These are phyloP conservation scores for Amanita pallidorosea DNA, from an alignment of 768 basidiomycete species.

Conservation along the genomic window DNA sequence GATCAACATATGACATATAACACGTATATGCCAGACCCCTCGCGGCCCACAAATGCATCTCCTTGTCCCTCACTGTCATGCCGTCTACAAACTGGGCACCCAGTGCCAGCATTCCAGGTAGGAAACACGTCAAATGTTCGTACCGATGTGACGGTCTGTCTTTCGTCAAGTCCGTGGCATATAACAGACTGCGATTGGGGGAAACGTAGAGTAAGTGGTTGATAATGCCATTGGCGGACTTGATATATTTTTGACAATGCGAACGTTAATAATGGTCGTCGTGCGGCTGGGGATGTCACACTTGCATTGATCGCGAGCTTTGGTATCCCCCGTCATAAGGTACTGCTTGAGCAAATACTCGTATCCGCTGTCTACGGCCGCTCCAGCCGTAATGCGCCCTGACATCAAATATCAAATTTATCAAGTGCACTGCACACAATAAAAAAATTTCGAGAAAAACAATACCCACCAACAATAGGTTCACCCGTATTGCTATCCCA, in stretches of 20 bases:
- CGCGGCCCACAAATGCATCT: constrained; percentile 61
- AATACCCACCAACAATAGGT: constrained; percentile 16
- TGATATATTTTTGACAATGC: constrained; percentile 30
- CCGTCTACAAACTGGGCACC: constrained; percentile 38
- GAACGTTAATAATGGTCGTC: neutral
- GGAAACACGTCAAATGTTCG: constrained; percentile 65
- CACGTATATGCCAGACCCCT: constrained; percentile 61
- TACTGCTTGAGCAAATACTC: constrained; percentile 63
- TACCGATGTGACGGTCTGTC: constrained; percentile 31
- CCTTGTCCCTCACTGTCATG: constrained; percentile 20
- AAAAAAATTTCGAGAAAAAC: neutral
- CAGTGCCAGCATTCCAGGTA: constrained; percentile 54
- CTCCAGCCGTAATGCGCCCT: constrained; percentile 39
- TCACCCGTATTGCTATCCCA: constrained; percentile 17
- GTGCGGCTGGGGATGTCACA: neutral
- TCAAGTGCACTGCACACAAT: neutral
- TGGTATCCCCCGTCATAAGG: constrained; percentile 39
- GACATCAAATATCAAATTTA: constrained; percentile 12
- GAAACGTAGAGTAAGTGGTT: constrained; percentile 48
- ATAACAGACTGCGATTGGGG: constrained; percentile 46
- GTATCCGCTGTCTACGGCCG: constrained; percentile 51
- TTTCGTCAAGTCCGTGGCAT: constrained; percentile 40
- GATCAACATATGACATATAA: constrained; percentile 57
- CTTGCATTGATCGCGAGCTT: constrained; percentile 43
- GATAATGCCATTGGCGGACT: constrained; percentile 41